A percentile compares a stretch with the other conserved stretches of the same genome.
Conservation (phyloP, 768 basidiomycete genomes). For the Pisolithus microcarpus region DNA sequence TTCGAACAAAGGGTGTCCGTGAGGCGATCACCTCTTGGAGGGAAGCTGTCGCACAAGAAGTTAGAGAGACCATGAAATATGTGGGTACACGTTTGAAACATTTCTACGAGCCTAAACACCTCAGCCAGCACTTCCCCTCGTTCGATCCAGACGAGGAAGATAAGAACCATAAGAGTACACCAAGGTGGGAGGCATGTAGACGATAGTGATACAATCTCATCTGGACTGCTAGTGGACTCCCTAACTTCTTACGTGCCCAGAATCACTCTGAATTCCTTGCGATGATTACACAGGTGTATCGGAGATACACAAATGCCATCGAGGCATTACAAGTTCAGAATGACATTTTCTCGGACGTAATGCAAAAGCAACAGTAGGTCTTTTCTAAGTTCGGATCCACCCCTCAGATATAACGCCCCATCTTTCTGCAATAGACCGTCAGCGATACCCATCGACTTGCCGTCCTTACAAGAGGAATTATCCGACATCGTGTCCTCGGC, state of each 20-base stretch:
- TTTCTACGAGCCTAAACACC: not conserved
- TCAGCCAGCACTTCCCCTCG: constrained; percentile 48
- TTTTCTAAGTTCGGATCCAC: not conserved
- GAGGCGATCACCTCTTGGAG: constrained; percentile 66
- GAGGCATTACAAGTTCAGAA: constrained; percentile 62
- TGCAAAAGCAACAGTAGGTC: constrained; percentile 42
- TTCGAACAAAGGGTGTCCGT: constrained; percentile 62
- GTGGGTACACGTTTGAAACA: constrained; percentile 34
- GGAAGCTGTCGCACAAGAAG: constrained; percentile 55
- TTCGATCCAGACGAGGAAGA: constrained; percentile 53
- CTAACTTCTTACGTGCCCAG: constrained; percentile 57
- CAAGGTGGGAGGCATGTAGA: constrained; percentile 15
- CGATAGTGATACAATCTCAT: not conserved
- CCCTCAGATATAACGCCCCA: not conserved
- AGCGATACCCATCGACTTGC: constrained; percentile 33
- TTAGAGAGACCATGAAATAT: constrained; percentile 49
- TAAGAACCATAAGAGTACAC: constrained; percentile 23
- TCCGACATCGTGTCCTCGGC: constrained; percentile 71
- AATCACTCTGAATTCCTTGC: constrained; percentile 59
- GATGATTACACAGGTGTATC: constrained; percentile 56
- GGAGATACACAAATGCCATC: constrained; percentile 54
- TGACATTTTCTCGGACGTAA: constrained; percentile 46
- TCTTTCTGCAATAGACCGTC: constrained; percentile 28
- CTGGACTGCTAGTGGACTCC: constrained; percentile 28
- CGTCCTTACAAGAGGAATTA: constrained; percentile 57